phyloP scores from a whole-genome alignment of 306 rosid genomes.

The Mucuna pruriens region DNA sequence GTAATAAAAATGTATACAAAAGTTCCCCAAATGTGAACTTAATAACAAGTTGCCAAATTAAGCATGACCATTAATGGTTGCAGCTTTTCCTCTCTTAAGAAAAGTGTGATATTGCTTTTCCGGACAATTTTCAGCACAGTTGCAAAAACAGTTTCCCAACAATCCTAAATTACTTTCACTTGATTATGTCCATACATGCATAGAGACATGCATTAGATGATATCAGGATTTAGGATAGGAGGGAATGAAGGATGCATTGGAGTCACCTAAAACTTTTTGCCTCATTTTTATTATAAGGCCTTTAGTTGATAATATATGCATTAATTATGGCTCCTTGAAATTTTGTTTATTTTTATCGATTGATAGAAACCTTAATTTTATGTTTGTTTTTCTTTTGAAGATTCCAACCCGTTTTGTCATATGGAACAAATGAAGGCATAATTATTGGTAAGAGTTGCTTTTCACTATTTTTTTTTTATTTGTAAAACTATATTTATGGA shows the following conservation, averaged over 20 bases:
- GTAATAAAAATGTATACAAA: no score
- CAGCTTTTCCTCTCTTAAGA: not conserved
- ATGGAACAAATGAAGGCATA: not conserved
- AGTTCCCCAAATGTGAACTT: no score
- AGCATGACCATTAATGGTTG: not conserved
- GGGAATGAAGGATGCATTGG: not conserved
- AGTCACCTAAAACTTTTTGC: not conserved
- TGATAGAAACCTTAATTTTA: no score
- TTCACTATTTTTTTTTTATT: no score
- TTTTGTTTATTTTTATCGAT: no score
- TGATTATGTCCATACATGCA: not conserved
- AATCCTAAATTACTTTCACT: not conserved
- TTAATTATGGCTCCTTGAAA: no score
- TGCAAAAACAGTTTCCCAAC: not conserved
- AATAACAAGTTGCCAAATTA: not conserved
- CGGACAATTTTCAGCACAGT: not conserved
- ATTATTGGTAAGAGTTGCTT: no score
- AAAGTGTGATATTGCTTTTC: not conserved
- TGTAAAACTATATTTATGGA: not conserved
- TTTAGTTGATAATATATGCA: no score
- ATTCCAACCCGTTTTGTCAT: no score
- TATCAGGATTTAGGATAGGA: not conserved
- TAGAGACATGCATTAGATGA: not conserved
- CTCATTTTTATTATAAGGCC: no score
- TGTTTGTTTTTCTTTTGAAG: no score